These are phyloP conservation scores for Solanum ahanhuiri DNA, from an alignment of 257 asterid species.

Conservation along the genomic window DNA sequence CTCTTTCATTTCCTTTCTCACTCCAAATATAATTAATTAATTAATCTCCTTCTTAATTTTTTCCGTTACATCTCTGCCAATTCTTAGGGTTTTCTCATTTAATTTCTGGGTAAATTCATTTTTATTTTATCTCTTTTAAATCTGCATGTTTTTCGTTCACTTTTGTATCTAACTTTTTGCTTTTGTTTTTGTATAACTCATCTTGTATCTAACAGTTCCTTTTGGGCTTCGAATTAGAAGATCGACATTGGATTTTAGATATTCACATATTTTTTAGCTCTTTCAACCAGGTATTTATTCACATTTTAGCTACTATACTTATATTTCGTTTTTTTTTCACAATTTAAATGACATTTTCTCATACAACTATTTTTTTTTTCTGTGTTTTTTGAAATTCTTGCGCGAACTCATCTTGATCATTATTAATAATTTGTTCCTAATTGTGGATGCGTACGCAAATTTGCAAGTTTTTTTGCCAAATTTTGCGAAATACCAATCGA, in stretches of 20 bases:
- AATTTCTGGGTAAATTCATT: not conserved
- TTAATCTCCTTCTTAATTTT: not conserved
- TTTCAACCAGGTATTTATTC: not conserved
- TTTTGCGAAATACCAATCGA: not conserved
- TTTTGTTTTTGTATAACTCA: not conserved
- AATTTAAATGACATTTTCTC: not conserved
- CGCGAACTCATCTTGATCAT: not conserved
- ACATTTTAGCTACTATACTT: not conserved
- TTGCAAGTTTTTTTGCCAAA: not conserved
- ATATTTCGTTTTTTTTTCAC: not conserved
- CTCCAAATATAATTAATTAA: not conserved
- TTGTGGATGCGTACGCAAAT: not conserved
- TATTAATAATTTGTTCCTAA: not conserved
- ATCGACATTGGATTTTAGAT: not conserved
- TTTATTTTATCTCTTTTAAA: conserved; percentile 17
- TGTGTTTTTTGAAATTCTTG: not conserved
- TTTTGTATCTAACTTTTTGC: not conserved
- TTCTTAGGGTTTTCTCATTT: not conserved
- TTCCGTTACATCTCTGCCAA: not conserved
- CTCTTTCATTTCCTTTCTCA: not conserved
- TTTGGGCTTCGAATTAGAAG: not conserved
- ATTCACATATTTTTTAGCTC: not conserved
- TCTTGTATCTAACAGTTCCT: not conserved
- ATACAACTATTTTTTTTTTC: not conserved
- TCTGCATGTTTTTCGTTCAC: not conserved